Percentiles rank a stretch among this genome's conserved stretches.
Evolutionary conservation across 1,284 basidiomycete species (phyloP).

Genomic region (Anthracocystis setariae): DNA sequence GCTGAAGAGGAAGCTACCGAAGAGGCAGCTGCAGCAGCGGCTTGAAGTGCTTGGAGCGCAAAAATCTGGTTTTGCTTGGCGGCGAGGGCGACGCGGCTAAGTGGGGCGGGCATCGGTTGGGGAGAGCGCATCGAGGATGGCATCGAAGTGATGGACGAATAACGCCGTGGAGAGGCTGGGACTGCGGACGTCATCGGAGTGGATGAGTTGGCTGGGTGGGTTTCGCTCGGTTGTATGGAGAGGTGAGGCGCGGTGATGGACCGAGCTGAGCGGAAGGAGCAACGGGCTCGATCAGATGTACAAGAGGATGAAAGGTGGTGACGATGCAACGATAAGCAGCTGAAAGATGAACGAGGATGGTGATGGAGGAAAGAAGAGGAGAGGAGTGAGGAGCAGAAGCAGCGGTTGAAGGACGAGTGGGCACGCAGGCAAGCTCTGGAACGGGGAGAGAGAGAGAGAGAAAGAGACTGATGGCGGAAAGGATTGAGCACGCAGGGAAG

Average conservation of each 20-base stretch:
- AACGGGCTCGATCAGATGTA: neutral
- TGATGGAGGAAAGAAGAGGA: neutral
- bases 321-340: neutral
- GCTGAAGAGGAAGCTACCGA: slow-evolving; percentile 19
- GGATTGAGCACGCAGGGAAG: neutral
- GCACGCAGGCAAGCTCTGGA: neutral
- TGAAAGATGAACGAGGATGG: neutral
- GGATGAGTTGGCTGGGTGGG: too few species aligned
- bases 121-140: slow-evolving; percentile 27
- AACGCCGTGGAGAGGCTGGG: slow-evolving; percentile 27
- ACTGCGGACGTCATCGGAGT: slow-evolving; percentile 31
- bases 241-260: neutral
- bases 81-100: slow-evolving; percentile 41
- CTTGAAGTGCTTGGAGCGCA: slow-evolving; percentile 45
- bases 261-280: neutral
- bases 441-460: too few species aligned
- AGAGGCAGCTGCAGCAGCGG: slow-evolving; percentile 14
- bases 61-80: slow-evolving; percentile 49
- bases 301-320: neutral
- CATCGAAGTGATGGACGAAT: slow-evolving; percentile 11
- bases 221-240: neutral
- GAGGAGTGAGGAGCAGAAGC: neutral
- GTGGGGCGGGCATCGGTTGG: slow-evolving; percentile 45
- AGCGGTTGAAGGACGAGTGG: too few species aligned
- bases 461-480: neutral